These are phyloP conservation scores for Phytophthora pisi DNA, from an alignment of 352 stramenopile genomes.

Conservation along the genomic window DNA sequence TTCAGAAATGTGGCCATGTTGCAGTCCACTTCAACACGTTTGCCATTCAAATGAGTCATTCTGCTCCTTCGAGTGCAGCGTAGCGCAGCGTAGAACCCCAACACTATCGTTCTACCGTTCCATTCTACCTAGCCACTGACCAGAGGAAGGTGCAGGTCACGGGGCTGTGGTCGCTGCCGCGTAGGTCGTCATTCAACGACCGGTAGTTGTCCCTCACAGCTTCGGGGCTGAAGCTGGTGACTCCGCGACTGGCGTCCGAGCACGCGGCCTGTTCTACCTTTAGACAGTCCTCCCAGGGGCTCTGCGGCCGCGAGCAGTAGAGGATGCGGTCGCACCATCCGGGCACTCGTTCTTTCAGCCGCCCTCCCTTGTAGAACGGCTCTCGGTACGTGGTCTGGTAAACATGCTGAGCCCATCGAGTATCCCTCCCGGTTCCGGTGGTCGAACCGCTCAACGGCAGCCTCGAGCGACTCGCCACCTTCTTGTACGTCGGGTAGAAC, in stretches of 20 bases:
- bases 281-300: slow-evolving; percentile 17
- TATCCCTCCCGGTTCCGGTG: slow-evolving; percentile 31
- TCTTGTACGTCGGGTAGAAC: slow-evolving; percentile 86
- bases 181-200: slow-evolving; percentile 61
- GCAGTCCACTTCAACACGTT: slow-evolving; percentile 9
- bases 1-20: slow-evolving; percentile 30
- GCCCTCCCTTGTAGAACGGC: slow-evolving; percentile 76
- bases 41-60: slow-evolving; percentile 9
- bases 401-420: slow-evolving; percentile 55
- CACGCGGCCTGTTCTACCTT: slow-evolving; percentile 50
- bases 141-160: slow-evolving; percentile 64
- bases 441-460: slow-evolving; percentile 37
- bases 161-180: slow-evolving; percentile 68
- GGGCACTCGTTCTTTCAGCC: slow-evolving; percentile 64
- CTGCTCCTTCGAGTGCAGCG: neutral
- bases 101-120: too few relatives aligned
- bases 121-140: slow-evolving; percentile 21
- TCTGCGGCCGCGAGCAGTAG: slow-evolving; percentile 40
- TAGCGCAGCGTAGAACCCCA: neutral
- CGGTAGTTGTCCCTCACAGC: slow-evolving; percentile 62
- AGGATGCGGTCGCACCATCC: slow-evolving; percentile 78
- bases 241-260: slow-evolving; percentile 19
- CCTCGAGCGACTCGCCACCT: slow-evolving; percentile 43
- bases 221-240: slow-evolving; percentile 20
- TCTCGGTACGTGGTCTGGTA: slow-evolving; percentile 67